phyloP scores from a whole-genome alignment of 2,329 filamentous ascomycete species.

The Aspergillus sergii region DNA sequence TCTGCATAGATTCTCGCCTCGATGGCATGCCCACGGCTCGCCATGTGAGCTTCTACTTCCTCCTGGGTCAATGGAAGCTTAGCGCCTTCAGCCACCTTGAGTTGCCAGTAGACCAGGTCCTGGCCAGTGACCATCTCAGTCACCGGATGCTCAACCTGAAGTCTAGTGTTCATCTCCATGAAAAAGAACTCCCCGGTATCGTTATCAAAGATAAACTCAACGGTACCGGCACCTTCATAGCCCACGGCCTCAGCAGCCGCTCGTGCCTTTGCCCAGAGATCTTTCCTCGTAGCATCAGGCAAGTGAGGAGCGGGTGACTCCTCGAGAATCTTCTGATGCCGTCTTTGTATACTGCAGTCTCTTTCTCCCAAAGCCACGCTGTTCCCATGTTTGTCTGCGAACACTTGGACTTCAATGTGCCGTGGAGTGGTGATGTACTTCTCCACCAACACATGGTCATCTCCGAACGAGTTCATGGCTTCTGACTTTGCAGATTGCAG shows the following conservation, averaged over 20 bases:
- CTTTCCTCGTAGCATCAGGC: slow-evolving; percentile 60
- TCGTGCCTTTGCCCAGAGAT: slow-evolving; percentile 67
- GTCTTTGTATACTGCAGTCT: slow-evolving; percentile 67
- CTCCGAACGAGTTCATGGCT: slow-evolving; percentile 65
- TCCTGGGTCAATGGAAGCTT: slow-evolving; percentile 66
- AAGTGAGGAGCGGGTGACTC: slow-evolving; percentile 67
- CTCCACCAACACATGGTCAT: slow-evolving; percentile 68
- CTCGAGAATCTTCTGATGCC: slow-evolving; percentile 69
- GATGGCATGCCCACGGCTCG: slow-evolving; percentile 78
- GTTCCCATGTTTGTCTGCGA: slow-evolving; percentile 67
- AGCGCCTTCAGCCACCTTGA: slow-evolving; percentile 77
- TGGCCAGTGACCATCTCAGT: slow-evolving; percentile 77
- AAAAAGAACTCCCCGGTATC: slow-evolving; percentile 68
- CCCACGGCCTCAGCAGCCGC: slow-evolving; percentile 65
- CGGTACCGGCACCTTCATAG: slow-evolving; percentile 68
- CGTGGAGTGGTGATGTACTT: slow-evolving; percentile 69
- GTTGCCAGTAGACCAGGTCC: slow-evolving; percentile 93
- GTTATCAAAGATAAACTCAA: slow-evolving; percentile 71
- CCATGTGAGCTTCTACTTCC: slow-evolving; percentile 70
- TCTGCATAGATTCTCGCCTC: slow-evolving; percentile 97
- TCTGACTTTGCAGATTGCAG: slow-evolving; percentile 66
- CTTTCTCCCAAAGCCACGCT: slow-evolving; percentile 66
- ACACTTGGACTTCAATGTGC: slow-evolving; percentile 69
- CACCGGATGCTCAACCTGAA: slow-evolving; percentile 97
- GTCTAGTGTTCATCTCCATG: slow-evolving; percentile 75